Evolutionary conservation across 2,329 filamentous ascomycete genomes (phyloP).

Genomic region (Aspergillus ustus): DNA sequence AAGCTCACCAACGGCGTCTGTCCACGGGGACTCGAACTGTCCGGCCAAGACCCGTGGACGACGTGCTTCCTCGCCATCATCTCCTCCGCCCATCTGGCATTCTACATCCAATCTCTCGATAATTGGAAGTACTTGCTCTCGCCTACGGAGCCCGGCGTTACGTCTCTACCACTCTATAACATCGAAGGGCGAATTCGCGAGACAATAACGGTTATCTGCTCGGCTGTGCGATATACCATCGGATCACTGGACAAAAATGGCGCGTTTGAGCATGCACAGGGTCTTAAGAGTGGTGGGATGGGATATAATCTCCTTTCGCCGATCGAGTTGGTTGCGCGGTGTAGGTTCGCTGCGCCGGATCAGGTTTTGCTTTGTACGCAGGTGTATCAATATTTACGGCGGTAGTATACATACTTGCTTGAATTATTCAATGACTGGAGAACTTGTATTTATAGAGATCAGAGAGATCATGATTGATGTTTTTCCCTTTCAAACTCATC

Average conservation of each 20-base stretch:
- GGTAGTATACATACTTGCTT: too few relatives aligned
- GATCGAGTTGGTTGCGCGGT: background rate
- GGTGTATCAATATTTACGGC: background rate
- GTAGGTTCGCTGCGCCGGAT: background rate
- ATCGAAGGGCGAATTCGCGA: background rate
- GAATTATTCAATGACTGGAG: too few relatives aligned
- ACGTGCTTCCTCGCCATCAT: conserved; percentile 2
- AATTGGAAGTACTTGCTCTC: too few relatives aligned
- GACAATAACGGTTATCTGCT: background rate
- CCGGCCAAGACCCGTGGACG: background rate
- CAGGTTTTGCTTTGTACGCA: background rate
- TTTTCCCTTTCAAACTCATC: too few relatives aligned
- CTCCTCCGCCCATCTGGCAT: background rate
- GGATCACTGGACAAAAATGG: background rate
- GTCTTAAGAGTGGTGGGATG: background rate
- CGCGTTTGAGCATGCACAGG: background rate
- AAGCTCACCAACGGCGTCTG: too few relatives aligned
- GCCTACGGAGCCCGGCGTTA: too few relatives aligned
- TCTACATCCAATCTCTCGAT: background rate
- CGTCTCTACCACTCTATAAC: background rate
- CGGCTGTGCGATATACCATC: background rate
- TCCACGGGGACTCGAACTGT: background rate
- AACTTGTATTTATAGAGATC: too few relatives aligned
- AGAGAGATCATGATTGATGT: too few relatives aligned
- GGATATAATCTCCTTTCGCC: background rate